phyloP scores from a whole-genome alignment of 306 rosid genomes.

The Cicer pinnatifidum region DNA sequence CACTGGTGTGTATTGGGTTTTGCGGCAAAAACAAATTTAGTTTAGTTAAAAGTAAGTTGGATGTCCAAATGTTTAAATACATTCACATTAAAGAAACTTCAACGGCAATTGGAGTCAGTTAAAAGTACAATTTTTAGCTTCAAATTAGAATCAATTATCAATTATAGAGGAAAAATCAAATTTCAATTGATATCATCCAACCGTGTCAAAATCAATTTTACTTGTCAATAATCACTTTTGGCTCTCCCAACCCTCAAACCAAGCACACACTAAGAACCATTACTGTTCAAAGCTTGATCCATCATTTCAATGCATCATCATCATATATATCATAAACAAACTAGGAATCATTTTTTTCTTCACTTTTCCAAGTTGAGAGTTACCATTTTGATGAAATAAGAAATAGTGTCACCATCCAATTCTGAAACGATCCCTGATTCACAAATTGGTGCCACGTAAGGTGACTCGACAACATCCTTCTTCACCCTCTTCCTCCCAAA shows the following conservation, averaged over 20 bases:
- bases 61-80: too few relatives aligned
- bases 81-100: too few relatives aligned
- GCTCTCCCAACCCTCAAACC: too few relatives aligned
- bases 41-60: too few relatives aligned
- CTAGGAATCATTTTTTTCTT: not conserved
- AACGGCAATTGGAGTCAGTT: too few relatives aligned
- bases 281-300: constrained; percentile 19
- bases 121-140: too few relatives aligned
- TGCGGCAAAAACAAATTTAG: too few relatives aligned
- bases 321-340: not conserved
- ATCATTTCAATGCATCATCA: not conserved
- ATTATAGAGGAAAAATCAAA: too few relatives aligned
- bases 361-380: not conserved
- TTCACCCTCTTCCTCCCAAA: constrained; percentile 70
- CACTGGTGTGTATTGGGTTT: not conserved
- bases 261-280: not conserved
- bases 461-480: constrained; percentile 64
- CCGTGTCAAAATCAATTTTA: too few relatives aligned
- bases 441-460: constrained; percentile 52
- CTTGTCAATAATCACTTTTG: too few relatives aligned
- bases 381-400: constrained; percentile 87
- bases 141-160: too few relatives aligned
- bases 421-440: constrained; percentile 43
- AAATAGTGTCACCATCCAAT: constrained; percentile 58
- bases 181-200: too few relatives aligned